Conservation (phyloP, 768 basidiomycete species). For the Tulasnella sp. region DNA sequence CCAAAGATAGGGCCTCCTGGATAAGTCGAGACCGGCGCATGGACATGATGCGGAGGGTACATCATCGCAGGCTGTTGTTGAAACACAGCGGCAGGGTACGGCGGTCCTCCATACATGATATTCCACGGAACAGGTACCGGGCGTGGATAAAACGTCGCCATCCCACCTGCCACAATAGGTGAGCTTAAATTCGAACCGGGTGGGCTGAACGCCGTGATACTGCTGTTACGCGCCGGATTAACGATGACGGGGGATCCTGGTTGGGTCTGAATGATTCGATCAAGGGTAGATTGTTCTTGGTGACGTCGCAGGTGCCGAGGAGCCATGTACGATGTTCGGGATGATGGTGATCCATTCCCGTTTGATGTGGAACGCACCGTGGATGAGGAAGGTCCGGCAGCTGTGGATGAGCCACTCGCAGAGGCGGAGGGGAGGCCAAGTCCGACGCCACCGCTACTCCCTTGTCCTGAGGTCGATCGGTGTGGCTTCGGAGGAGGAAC, state of each 20-base stretch:
- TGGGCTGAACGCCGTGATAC: neutral
- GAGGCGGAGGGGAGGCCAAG: neutral
- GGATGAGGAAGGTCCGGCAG: neutral
- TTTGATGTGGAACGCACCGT: neutral
- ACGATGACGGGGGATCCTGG: neutral
- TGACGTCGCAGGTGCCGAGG: conserved; percentile 1
- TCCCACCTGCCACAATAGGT: neutral
- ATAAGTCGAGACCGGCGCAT: neutral
- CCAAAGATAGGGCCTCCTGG: neutral
- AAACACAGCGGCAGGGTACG: neutral
- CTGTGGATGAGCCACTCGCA: neutral
- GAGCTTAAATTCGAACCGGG: neutral
- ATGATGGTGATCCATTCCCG: neutral
- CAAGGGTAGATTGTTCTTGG: neutral
- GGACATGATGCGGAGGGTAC: neutral
- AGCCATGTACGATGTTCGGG: neutral
- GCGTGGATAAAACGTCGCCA: too few relatives aligned
- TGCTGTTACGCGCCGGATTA: neutral
- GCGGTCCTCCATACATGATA: neutral
- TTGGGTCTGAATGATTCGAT: neutral
- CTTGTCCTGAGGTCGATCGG: neutral
- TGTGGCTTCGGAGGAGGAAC: neutral
- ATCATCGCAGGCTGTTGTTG: neutral
- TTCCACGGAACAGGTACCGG: neutral
- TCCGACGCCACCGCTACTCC: conserved; percentile 7